A percentile compares a stretch with the other conserved stretches of the same genome.
phyloP scores from a whole-genome alignment of 495 filamentous ascomycete genomes.

The Tuber aestivum region DNA sequence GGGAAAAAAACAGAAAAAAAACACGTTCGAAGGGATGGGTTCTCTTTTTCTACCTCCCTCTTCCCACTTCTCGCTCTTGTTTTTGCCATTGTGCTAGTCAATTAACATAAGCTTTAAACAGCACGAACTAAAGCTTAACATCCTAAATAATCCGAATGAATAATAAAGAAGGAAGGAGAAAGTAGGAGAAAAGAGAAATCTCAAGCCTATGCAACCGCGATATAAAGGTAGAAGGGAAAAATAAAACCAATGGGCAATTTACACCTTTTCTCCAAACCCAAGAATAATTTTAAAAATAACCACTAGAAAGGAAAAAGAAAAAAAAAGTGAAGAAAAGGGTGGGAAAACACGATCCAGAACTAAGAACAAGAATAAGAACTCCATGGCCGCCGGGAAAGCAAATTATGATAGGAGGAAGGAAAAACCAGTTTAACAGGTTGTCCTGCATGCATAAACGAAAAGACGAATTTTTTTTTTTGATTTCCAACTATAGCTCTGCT shows the following conservation, averaged over 20 bases:
- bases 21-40: neutral
- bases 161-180: slow-evolving; percentile 30
- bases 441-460: slow-evolving; percentile 14
- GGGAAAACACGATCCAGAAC: slow-evolving; percentile 9
- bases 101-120: slow-evolving; percentile 5
- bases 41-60: neutral
- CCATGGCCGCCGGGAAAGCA: slow-evolving; percentile 27
- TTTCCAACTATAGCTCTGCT: neutral
- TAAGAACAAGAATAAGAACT: slow-evolving; percentile 3
- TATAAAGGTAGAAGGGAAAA: slow-evolving; percentile 14
- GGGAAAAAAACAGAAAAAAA: neutral
- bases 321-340: too few species aligned
- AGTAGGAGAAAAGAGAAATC: slow-evolving; percentile 15
- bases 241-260: slow-evolving; percentile 37
- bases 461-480: neutral
- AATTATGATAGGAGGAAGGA: slow-evolving; percentile 10
- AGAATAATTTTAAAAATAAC: slow-evolving; percentile 24
- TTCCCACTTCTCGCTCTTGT: neutral
- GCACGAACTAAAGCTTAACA: neutral
- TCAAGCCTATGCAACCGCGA: slow-evolving; percentile 29
- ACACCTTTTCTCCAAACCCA: slow-evolving; percentile 33
- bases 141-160: slow-evolving; percentile 3
- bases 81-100: neutral
- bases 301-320: slow-evolving; percentile 35
- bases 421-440: slow-evolving; percentile 14